Evolutionary conservation across 768 basidiomycete genomes (phyloP), one percentile per base, ranked within the genome.

Genomic region (Leucocoprinus birnbaumii): DNA sequence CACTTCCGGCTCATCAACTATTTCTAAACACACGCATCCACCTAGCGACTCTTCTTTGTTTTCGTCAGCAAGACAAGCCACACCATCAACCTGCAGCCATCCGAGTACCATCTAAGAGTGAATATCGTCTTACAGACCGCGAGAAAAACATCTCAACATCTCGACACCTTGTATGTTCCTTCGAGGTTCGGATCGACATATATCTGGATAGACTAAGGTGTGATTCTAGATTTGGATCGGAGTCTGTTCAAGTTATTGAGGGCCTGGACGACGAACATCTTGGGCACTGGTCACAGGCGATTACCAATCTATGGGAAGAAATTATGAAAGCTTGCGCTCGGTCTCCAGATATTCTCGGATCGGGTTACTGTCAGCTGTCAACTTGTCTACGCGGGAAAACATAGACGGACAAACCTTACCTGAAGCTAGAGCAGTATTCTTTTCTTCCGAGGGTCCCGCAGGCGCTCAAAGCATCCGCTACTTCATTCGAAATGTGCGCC

Each of bases 171-270:
- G 41, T 3, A 73, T n/a, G 6, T 63, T 58, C 22, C 71, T 58
- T 0, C 65, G 61, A 1, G 79, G 61, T 19, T 71, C 67, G 8
- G 75, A 76, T 18, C 66, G 72, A 1, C 77, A 77, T 18, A 78
- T 78, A 49, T 73, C 71, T 25, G 73, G 66, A 31, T 67, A 42
- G 52, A 69, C 67, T n/a, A n/a, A n/a, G n/a, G n/a, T 52, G 72
- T 66, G 31, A 73, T 70, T 18, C 76, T 53, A 0, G 68, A 56
- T 2, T 62, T 57, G 6, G 61, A 41, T 10, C 57, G 41, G 5
- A 77, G 62, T 19, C 63, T 66, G 9, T 63, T n/a, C n/a, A n/a
- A n/a, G n/a, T n/a, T 66, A 9, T 61, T 64, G 1, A 80, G 61
- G 2, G 69, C 68, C 14, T 71, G 76, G 27, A 61, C 64, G 59